Conservation (phyloP, 116 monocot genomes). For the Zostera marina region DNA sequence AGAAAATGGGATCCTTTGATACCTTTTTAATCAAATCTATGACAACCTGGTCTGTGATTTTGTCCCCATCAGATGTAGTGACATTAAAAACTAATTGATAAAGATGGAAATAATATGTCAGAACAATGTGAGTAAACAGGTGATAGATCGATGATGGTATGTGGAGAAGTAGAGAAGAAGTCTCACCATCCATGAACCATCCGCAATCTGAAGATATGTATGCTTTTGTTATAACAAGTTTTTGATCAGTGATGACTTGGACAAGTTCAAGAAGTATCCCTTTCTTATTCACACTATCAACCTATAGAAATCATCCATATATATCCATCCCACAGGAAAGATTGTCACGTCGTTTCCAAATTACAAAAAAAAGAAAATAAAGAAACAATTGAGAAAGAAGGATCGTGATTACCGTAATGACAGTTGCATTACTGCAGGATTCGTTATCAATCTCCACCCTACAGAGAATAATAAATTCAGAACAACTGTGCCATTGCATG, state of each 20-base stretch:
- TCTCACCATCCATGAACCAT: conserved; percentile 88
- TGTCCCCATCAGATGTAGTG: conserved; percentile 36
- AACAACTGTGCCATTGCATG: neutral
- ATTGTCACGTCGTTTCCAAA: neutral
- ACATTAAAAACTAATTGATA: conserved; percentile 40
- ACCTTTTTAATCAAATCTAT: conserved; percentile 19
- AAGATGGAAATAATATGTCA: neutral
- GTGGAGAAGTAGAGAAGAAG: no score
- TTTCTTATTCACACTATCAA: conserved; percentile 25
- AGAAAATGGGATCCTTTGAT: no score
- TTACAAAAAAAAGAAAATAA: neutral
- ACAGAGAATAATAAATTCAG: neutral
- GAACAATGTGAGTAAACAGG: neutral
- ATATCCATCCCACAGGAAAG: no score
- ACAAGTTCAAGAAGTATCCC: conserved; percentile 81
- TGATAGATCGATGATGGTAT: neutral
- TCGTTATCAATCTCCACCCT: conserved; percentile 51
- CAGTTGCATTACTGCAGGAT: conserved; percentile 18
- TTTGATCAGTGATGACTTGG: conserved; percentile 65
- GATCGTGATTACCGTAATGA: conserved; percentile 18
- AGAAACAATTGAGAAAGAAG: neutral
- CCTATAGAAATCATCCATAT: neutral
- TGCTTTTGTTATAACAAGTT: conserved; percentile 51
- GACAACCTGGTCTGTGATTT: conserved; percentile 15
- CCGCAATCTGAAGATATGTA: conserved; percentile 78